These are phyloP conservation scores for Lactarius hengduanensis DNA, from an alignment of 768 basidiomycete genomes.

Conservation along the genomic window DNA sequence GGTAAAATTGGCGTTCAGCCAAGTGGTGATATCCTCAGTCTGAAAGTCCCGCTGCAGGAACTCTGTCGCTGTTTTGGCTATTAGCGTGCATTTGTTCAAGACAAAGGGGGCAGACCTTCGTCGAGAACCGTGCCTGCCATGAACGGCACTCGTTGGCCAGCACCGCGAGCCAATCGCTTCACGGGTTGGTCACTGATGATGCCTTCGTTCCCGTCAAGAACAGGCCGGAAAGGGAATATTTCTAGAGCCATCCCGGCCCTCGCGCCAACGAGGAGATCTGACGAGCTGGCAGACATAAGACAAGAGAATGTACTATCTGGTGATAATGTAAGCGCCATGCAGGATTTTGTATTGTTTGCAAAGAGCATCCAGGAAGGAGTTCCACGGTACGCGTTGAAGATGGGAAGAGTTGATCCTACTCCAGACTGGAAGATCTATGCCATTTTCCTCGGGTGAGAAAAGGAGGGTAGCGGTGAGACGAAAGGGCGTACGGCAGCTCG, in stretches of 20 bases:
- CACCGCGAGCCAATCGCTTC: conserved; percentile 34
- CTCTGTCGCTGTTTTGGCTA: conserved; percentile 35
- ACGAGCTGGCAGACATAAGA: conserved; percentile 26
- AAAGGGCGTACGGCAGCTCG: conserved; percentile 30
- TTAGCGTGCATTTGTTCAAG: not conserved
- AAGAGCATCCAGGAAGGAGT: conserved; percentile 42
- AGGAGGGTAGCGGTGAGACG: not conserved
- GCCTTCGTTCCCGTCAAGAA: conserved; percentile 44
- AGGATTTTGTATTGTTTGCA: conserved; percentile 39
- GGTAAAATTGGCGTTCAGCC: conserved; percentile 21
- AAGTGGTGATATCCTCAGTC: not conserved
- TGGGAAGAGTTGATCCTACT: conserved; percentile 35
- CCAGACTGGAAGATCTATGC: conserved; percentile 47
- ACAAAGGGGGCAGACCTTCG: conserved; percentile 40
- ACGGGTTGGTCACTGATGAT: conserved; percentile 43
- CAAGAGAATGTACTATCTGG: conserved; percentile 40
- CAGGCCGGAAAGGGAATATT: conserved; percentile 39
- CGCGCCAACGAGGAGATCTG: conserved; percentile 26
- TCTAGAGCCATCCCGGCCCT: conserved; percentile 33
- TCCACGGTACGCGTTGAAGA: conserved; percentile 36
- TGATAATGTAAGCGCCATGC: conserved; percentile 29
- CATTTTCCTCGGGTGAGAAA: not conserved
- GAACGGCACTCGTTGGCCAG: conserved; percentile 43
- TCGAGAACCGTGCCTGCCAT: conserved; percentile 47
- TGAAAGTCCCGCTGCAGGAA: conserved; percentile 35